A percentile compares a stretch with the other conserved stretches of the same genome.
phyloP scores from a whole-genome alignment of 2,329 filamentous ascomycete species.

The Tolypocladium sp. region DNA sequence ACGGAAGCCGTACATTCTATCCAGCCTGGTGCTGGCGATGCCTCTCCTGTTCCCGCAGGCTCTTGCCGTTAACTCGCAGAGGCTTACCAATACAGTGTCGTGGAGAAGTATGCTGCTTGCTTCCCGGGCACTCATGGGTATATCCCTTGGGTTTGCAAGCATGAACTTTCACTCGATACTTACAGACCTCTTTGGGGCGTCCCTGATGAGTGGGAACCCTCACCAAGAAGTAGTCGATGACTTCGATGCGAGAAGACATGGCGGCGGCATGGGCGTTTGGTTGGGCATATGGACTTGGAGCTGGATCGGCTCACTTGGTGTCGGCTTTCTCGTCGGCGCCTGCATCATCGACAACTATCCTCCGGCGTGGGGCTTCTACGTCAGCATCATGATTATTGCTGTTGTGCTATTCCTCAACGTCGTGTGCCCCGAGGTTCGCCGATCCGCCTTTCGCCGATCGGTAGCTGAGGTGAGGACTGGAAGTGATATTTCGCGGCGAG shows the following conservation, averaged over 20 bases:
- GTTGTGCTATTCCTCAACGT: conserved; percentile 60
- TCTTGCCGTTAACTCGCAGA: conserved; percentile 47
- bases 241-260: conserved; percentile 63
- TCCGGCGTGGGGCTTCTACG: conserved; percentile 68
- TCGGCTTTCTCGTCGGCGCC: conserved; percentile 66
- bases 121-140: conserved; percentile 56
- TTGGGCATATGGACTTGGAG: conserved; percentile 71
- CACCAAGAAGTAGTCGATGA: conserved; percentile 62
- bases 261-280: conserved; percentile 74
- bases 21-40: conserved; percentile 58
- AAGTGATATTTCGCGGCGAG: conserved; percentile 41
- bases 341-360: conserved; percentile 54
- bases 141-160: conserved; percentile 63
- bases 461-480: conserved; percentile 53
- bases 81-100: conserved; percentile 43
- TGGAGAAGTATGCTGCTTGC: conserved; percentile 55
- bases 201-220: conserved; percentile 61
- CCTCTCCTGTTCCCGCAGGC: conserved; percentile 71
- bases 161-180: conserved; percentile 68
- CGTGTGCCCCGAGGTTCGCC: conserved; percentile 61
- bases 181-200: conserved; percentile 68
- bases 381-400: conserved; percentile 59
- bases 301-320: conserved; percentile 59
- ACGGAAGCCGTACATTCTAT: conserved; percentile 66
- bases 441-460: conserved; percentile 58